Percentiles rank a stretch among this genome's conserved stretches.
phyloP scores from a whole-genome alignment of 768 basidiomycete genomes.

The Agaricus subrufescens region DNA sequence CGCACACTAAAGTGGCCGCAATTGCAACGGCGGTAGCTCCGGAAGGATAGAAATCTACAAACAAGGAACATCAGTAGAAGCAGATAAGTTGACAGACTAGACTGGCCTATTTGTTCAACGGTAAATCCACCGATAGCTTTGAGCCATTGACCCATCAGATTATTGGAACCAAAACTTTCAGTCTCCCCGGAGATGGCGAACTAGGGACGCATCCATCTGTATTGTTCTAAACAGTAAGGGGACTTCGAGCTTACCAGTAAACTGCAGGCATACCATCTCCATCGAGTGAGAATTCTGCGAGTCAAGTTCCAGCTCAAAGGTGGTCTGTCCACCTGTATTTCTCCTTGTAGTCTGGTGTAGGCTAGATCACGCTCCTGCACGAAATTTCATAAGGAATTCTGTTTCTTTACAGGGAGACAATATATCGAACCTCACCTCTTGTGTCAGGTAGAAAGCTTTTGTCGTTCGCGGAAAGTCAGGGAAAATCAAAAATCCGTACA shows the following conservation, averaged over 20 bases:
- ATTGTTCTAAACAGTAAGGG: background rate
- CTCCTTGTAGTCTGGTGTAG: conserved; percentile 38
- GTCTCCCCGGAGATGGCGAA: conserved; percentile 65
- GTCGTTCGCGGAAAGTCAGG: conserved; percentile 68
- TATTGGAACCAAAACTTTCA: conserved; percentile 66
- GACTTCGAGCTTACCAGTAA: conserved; percentile 40
- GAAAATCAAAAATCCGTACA: conserved; percentile 70
- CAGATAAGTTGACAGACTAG: background rate
- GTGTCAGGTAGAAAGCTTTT: conserved; percentile 56
- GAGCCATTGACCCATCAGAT: conserved; percentile 71
- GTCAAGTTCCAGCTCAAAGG: conserved; percentile 43
- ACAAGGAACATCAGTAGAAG: background rate
- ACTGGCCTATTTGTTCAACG: conserved; percentile 54
- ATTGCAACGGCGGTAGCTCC: conserved; percentile 65
- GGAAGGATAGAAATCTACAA: conserved; percentile 44
- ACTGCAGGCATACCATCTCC: conserved; percentile 70
- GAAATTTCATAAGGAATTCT: background rate
- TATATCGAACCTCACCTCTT: conserved; percentile 34
- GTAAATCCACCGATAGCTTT: conserved; percentile 58
- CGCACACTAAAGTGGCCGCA: conserved; percentile 56
- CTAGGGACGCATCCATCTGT: conserved; percentile 22
- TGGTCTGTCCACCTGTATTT: conserved; percentile 34
- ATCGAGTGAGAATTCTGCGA: conserved; percentile 47
- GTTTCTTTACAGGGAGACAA: background rate
- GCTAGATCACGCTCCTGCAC: conserved; percentile 52